Evolutionary conservation across 495 filamentous ascomycete genomes (phyloP).

Genomic region (Thermochaetoides thermophila): DNA sequence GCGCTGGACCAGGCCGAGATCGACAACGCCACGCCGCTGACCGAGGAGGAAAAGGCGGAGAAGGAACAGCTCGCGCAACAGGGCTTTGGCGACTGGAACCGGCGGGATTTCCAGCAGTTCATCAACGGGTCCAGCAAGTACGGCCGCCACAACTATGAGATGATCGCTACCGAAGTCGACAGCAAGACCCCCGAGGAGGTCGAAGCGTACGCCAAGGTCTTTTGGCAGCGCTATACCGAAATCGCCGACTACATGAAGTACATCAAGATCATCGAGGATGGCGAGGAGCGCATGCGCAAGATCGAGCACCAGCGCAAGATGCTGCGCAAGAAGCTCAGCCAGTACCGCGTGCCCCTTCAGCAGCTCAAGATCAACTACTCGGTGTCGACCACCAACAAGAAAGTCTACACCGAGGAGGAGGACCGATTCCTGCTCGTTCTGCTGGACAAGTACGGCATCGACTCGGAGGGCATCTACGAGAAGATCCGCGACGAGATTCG

Average conservation of each 20-base stretch:
- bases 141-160: constrained; percentile 67
- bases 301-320: constrained; percentile 87
- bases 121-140: constrained; percentile 87
- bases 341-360: constrained; percentile 91
- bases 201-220: constrained; percentile 77
- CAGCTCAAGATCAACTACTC: constrained; percentile 98
- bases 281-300: constrained; percentile 78
- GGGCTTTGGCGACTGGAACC: constrained; percentile 90
- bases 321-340: constrained; percentile 84
- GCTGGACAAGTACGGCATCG: constrained; percentile 77
- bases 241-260: constrained; percentile 81
- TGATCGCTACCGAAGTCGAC: constrained; percentile 82
- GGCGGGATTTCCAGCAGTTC: constrained; percentile 96
- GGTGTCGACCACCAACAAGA: constrained; percentile 98
- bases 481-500: constrained; percentile 83
- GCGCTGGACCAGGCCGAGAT: constrained; percentile 83
- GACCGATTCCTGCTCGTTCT: constrained; percentile 92
- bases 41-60: constrained; percentile 74
- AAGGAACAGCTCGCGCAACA: constrained; percentile 66
- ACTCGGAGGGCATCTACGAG: constrained; percentile 71
- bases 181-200: constrained; percentile 77
- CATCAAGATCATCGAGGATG: constrained; percentile 71
- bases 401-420: constrained; percentile 98
- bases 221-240: constrained; percentile 84
- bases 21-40: constrained; percentile 77